A percentile compares a stretch with the other conserved stretches of the same genome.
Evolutionary conservation across 2,329 filamentous ascomycete species (phyloP).

Genomic region (Aspergillus sp.): DNA sequence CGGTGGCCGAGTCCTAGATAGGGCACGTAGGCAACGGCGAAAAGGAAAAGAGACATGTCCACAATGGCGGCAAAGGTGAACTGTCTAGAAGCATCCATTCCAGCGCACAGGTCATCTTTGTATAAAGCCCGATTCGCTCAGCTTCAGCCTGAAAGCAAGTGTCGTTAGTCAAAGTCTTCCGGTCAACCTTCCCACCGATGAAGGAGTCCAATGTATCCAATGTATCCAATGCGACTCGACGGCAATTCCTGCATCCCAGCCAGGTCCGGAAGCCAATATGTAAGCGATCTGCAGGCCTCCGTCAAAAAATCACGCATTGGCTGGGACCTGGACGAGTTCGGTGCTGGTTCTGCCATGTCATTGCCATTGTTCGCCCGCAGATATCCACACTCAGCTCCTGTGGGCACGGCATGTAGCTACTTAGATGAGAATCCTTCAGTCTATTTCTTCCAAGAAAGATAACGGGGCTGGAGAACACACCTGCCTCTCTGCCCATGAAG

Average conservation of each 20-base stretch:
- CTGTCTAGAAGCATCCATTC: background rate
- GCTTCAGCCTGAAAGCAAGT: background rate
- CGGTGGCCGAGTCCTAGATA: background rate
- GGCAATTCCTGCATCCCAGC: background rate
- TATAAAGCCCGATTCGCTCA: background rate
- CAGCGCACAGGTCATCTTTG: background rate
- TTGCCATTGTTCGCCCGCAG: slow-evolving; percentile 4
- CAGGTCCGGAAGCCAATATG: slow-evolving; percentile 7
- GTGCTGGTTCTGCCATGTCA: background rate
- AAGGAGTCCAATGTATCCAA: background rate
- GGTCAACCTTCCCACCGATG: background rate
- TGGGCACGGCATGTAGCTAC: background rate
- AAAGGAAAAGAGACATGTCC: background rate
- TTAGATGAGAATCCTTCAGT: background rate
- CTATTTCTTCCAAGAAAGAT: background rate
- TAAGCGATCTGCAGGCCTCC: slow-evolving; percentile 29
- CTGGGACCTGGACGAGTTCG: slow-evolving; percentile 20
- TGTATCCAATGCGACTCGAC: slow-evolving; percentile 10
- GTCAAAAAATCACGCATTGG: slow-evolving; percentile 29
- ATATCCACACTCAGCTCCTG: background rate
- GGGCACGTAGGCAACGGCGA: background rate
- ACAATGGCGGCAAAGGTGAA: background rate
- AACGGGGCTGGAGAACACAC: background rate
- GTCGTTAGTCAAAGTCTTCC: background rate
- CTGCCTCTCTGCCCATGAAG: background rate